Percentiles rank a stretch among this genome's conserved stretches.
phyloP scores from a whole-genome alignment of 2,329 filamentous ascomycete species.

The Ceratocystis huliohia region DNA sequence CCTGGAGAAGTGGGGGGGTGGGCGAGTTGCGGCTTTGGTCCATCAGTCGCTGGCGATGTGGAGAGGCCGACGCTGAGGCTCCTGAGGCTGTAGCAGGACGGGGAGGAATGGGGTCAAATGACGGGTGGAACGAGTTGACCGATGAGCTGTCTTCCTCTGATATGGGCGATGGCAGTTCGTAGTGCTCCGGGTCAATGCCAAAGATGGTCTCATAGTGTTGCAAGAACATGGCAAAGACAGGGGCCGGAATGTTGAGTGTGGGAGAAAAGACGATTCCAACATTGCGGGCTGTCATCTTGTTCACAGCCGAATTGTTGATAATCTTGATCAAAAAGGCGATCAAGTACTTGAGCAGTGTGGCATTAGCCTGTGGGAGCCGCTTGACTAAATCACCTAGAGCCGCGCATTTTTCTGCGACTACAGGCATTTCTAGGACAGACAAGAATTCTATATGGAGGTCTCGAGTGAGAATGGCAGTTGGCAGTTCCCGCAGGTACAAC shows the following conservation, averaged over 20 bases:
- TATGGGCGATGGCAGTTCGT: conserved; percentile 40
- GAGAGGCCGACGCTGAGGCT: conserved; percentile 34
- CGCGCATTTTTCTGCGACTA: conserved; percentile 61
- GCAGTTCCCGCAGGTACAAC: conserved; percentile 82
- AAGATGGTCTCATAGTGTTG: conserved; percentile 86
- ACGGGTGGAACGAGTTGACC: conserved; percentile 15
- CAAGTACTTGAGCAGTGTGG: conserved; percentile 68
- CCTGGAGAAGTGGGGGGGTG: conserved; percentile 37
- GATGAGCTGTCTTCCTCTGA: conserved; percentile 29
- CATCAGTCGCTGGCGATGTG: conserved; percentile 39
- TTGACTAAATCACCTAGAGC: conserved; percentile 68
- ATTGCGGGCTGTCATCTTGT: conserved; percentile 98
- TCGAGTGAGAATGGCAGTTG: conserved; percentile 77
- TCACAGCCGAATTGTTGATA: conserved; percentile 75
- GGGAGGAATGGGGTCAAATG: conserved; percentile 25
- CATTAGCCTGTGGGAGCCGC: conserved; percentile 66
- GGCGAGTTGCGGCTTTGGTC: conserved; percentile 32
- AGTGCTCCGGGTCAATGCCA: conserved; percentile 53
- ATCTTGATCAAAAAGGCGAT: conserved; percentile 84
- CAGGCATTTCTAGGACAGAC: conserved; percentile 64
- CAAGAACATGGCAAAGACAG: conserved; percentile 85
- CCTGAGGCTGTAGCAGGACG: conserved; percentile 40
- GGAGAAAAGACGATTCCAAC: conserved; percentile 97
- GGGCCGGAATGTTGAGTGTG: conserved; percentile 88
- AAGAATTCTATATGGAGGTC: conserved; percentile 86